Evolutionary conservation across 192 early-diverging fungal species (phyloP).

Genomic region (Coemansia sp.): DNA sequence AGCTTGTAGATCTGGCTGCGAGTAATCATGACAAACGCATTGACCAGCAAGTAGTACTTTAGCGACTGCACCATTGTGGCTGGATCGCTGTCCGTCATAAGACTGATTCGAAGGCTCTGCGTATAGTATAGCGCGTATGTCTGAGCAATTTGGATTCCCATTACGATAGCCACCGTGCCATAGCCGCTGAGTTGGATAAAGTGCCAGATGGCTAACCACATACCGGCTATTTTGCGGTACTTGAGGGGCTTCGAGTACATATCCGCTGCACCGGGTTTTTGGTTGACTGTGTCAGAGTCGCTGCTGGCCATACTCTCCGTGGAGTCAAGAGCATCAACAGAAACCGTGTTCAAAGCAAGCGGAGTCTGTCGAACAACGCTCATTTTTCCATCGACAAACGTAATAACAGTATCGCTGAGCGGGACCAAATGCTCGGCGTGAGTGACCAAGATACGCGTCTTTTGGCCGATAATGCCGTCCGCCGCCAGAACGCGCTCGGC

Average conservation of each 20-base stretch:
- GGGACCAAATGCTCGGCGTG: slow-evolving; percentile 53
- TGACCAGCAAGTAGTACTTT: slow-evolving; percentile 21
- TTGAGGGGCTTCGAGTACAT: background rate
- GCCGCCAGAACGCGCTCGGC: slow-evolving; percentile 51
- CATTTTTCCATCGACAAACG: slow-evolving; percentile 15
- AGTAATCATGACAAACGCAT: slow-evolving; percentile 15
- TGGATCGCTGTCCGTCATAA: slow-evolving; percentile 34
- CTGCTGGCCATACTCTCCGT: background rate
- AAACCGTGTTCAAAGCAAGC: background rate
- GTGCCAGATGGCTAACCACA: slow-evolving; percentile 7
- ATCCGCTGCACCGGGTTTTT: background rate
- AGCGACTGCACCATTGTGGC: slow-evolving; percentile 29
- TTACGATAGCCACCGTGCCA: slow-evolving; percentile 10
- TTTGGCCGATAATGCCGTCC: slow-evolving; percentile 33
- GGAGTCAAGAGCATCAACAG: background rate
- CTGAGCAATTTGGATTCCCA: slow-evolving; percentile 9
- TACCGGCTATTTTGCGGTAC: background rate
- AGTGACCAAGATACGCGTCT: slow-evolving; percentile 61
- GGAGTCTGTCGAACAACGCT: slow-evolving; percentile 15
- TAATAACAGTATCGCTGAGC: slow-evolving; percentile 22
- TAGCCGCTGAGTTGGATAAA: slow-evolving; percentile 22
- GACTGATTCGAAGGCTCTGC: slow-evolving; percentile 17
- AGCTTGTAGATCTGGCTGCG: slow-evolving; percentile 5
- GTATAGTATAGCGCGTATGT: slow-evolving; percentile 17
- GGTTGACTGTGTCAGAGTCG: background rate